Conservation (phyloP, 306 rosid genomes). For the Quillaja saponaria region DNA sequence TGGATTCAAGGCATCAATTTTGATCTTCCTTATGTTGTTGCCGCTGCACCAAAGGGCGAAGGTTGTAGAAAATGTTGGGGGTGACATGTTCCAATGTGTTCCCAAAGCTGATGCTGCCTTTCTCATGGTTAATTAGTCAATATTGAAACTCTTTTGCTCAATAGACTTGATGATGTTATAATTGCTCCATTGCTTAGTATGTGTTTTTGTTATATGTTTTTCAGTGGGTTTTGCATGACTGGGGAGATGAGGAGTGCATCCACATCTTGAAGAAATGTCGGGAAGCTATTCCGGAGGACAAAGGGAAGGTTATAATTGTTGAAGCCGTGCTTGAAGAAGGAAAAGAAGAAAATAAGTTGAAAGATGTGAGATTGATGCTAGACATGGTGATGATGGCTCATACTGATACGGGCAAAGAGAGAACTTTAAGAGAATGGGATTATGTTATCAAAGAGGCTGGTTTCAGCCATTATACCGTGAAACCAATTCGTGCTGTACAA, state of each 20-base stretch:
- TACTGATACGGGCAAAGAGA: slow-evolving; percentile 56
- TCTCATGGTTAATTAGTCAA: slow-evolving; percentile 50
- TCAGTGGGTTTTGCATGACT: slow-evolving; percentile 61
- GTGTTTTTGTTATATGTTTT: too few species aligned
- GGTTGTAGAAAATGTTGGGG: slow-evolving; percentile 51
- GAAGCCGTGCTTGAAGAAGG: slow-evolving; percentile 49
- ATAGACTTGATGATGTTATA: too few species aligned
- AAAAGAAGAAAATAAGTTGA: slow-evolving; percentile 11
- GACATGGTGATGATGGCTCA: slow-evolving; percentile 70
- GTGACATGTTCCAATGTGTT: slow-evolving; percentile 62
- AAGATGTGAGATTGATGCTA: slow-evolving; percentile 48
- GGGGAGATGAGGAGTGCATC: slow-evolving; percentile 66
- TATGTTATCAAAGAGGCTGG: slow-evolving; percentile 55
- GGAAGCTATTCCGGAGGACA: slow-evolving; percentile 48
- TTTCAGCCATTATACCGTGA: slow-evolving; percentile 38
- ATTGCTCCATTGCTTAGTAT: too few species aligned
- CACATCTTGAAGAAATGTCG: slow-evolving; percentile 50
- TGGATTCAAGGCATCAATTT: slow-evolving; percentile 58
- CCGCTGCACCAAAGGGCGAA: slow-evolving; percentile 20
- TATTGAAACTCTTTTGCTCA: too few species aligned
- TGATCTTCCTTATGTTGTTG: slow-evolving; percentile 69
- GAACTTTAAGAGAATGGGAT: slow-evolving; percentile 56
- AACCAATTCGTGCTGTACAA: slow-evolving; percentile 38
- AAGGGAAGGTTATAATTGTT: slow-evolving; percentile 58
- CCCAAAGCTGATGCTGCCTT: slow-evolving; percentile 73